Evolutionary conservation across 75 land plant species (phyloP), one percentile per base, ranked within the genome.

Genomic region (Chamaecyparis obtusa): DNA sequence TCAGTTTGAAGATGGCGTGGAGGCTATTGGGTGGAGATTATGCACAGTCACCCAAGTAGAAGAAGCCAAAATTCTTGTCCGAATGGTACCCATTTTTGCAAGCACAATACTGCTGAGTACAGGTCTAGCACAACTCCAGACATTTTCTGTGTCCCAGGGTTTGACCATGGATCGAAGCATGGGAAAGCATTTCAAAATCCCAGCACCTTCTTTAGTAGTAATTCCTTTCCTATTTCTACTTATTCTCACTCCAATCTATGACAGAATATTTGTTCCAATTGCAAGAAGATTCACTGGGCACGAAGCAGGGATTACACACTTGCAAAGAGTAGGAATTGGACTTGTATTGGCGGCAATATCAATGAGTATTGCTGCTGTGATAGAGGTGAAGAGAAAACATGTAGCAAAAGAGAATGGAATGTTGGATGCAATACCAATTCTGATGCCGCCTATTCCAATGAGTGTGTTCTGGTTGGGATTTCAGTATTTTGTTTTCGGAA

Each of bases 221-320:
- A 84, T 95, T 86, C 94, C 93, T 36, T 90, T 89, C 87, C 48
- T 93, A 11, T 82, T 90, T 32, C 87, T 95, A 43, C 75, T 95
- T 69, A 36, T 95, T 56, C 30, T 90, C 0, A 92, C 90, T 60
- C 94, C 96, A 24, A 30, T 94, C 48, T 95, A 96, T 55, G 95
- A 96, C 48, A 74, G 69, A 16, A 41, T 87, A 41, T 88, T 94
- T 24, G 95, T 95, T 32, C 96, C 97, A 7, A 44, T 94, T n/a
- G 91, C 89, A 8, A 86, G 94, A 14, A 85, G 85, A 24, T 0
- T 93, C 88, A 95, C 98, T n/a, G 90, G 91, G 24, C 80, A 86
- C 14, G 87, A 78, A 27, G 76, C 92, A 2, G 98, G 98, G 4
- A 92, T 95, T 67, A 75, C 92, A 27, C 91, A 90, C n/a, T 78